Evolutionary conservation across 768 basidiomycete species (phyloP).

Genomic region (Boletus vermiculosoides): DNA sequence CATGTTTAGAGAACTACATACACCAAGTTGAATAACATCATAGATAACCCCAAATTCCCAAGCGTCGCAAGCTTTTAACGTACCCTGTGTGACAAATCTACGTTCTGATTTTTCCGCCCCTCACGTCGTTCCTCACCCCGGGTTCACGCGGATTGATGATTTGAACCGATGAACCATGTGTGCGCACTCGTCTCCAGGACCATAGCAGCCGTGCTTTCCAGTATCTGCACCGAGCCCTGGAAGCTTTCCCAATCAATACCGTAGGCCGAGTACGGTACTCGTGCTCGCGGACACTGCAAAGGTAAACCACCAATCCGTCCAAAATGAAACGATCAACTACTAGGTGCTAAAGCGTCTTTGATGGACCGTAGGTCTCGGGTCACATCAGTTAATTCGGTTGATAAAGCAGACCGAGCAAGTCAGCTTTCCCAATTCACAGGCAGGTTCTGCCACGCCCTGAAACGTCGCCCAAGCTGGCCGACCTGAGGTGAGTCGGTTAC

Average conservation of each 20-base stretch:
- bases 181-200: slow-evolving; percentile 2
- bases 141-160: not conserved
- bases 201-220: not conserved
- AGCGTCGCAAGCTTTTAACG: not conserved
- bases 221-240: not conserved
- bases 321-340: not conserved
- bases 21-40: not conserved
- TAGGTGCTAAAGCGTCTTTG: not conserved
- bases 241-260: not conserved
- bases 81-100: not conserved
- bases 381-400: not conserved
- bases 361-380: slow-evolving; percentile 1
- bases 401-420: not conserved
- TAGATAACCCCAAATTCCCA: slow-evolving; percentile 1
- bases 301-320: not conserved
- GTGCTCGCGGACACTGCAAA: not conserved
- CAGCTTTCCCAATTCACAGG: not conserved
- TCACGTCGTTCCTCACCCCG: not conserved
- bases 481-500: slow-evolving; percentile 5
- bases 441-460: not conserved
- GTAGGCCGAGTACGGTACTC: not conserved
- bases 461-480: not conserved
- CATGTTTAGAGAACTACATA: not conserved
- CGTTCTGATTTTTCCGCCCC: not conserved
- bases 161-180: not conserved